Percentiles rank a stretch among this genome's conserved stretches.
phyloP scores from a whole-genome alignment of 371 early-diverging fungal species.

The Mucor circinelloides region DNA sequence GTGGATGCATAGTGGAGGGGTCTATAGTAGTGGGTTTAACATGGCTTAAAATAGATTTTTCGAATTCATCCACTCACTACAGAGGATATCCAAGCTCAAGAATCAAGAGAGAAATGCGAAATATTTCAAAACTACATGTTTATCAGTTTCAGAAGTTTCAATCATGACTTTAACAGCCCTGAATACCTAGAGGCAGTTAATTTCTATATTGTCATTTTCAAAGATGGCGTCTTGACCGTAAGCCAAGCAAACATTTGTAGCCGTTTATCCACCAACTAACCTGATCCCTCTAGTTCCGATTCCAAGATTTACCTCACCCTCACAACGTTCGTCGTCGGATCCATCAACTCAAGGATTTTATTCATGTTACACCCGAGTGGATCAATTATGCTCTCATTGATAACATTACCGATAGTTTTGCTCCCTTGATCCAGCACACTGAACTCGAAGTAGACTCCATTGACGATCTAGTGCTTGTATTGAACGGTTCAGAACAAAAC shows the following conservation, averaged over 20 bases:
- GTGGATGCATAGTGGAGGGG: background rate
- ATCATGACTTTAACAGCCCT: constrained; percentile 68
- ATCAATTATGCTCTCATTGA: constrained; percentile 89
- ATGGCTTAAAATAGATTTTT: constrained; percentile 45
- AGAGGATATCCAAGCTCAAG: constrained; percentile 80
- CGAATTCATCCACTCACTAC: constrained; percentile 73
- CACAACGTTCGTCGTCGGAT: constrained; percentile 66
- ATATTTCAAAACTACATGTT: constrained; percentile 91
- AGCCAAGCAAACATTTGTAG: background rate
- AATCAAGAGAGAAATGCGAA: constrained; percentile 93
- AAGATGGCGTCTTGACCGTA: constrained; percentile 65
- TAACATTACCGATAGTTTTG: constrained; percentile 84
- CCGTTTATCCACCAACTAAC: background rate
- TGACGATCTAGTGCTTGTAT: constrained; percentile 86
- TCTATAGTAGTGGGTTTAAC: background rate
- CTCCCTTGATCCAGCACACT: constrained; percentile 76
- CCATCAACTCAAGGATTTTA: constrained; percentile 63
- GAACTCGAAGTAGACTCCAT: constrained; percentile 90
- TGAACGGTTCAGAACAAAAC: constrained; percentile 72
- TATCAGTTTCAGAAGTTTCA: constrained; percentile 82
- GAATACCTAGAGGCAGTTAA: constrained; percentile 80
- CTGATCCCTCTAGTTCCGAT: constrained; percentile 55
- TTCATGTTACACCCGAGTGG: constrained; percentile 80
- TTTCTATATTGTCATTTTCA: constrained; percentile 83
- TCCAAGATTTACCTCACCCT: constrained; percentile 62